A percentile compares a stretch with the other conserved stretches of the same genome.
These are phyloP conservation scores for Melampsora occidentalis DNA, from an alignment of 1,284 basidiomycete genomes.

Conservation along the genomic window DNA sequence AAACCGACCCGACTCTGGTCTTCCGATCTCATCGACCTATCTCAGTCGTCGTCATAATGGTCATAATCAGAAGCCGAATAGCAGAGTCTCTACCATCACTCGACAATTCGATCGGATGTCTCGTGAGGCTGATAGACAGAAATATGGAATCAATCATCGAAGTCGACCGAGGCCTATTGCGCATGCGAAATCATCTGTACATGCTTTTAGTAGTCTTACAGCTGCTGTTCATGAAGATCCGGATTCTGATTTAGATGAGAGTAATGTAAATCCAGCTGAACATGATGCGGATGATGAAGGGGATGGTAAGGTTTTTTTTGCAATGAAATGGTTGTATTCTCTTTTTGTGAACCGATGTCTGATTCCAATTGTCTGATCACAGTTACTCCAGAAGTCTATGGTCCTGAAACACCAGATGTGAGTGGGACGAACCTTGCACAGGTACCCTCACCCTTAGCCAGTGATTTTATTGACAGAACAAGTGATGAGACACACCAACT, in stretches of 20 bases:
- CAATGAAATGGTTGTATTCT: background rate
- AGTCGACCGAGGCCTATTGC: slow-evolving; percentile 89
- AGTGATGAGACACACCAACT: background rate
- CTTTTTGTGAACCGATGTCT: background rate
- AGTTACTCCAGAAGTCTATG: slow-evolving; percentile 41
- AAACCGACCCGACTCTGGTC: slow-evolving; percentile 30
- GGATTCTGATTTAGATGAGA: slow-evolving; percentile 50
- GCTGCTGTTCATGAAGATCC: slow-evolving; percentile 88
- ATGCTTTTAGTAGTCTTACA: slow-evolving; percentile 84
- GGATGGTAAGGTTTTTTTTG: slow-evolving; percentile 28
- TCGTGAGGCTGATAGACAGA: slow-evolving; percentile 59
- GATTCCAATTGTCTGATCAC: background rate
- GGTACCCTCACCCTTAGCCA: background rate
- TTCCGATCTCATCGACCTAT: slow-evolving; percentile 32
- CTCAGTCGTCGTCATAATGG: slow-evolving; percentile 21
- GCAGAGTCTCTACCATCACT: slow-evolving; percentile 59
- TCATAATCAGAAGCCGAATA: slow-evolving; percentile 47
- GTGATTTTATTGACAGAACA: slow-evolving; percentile 12
- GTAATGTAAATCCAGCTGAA: slow-evolving; percentile 36
- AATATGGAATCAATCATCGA: slow-evolving; percentile 61
- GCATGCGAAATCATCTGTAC: slow-evolving; percentile 80
- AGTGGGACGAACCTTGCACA: slow-evolving; percentile 3
- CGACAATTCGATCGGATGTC: slow-evolving; percentile 59
- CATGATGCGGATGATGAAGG: slow-evolving; percentile 45
- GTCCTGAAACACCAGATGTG: slow-evolving; percentile 16